Conservation (phyloP, 352 stramenopile genomes). For the Aphanomyces astaci region DNA sequence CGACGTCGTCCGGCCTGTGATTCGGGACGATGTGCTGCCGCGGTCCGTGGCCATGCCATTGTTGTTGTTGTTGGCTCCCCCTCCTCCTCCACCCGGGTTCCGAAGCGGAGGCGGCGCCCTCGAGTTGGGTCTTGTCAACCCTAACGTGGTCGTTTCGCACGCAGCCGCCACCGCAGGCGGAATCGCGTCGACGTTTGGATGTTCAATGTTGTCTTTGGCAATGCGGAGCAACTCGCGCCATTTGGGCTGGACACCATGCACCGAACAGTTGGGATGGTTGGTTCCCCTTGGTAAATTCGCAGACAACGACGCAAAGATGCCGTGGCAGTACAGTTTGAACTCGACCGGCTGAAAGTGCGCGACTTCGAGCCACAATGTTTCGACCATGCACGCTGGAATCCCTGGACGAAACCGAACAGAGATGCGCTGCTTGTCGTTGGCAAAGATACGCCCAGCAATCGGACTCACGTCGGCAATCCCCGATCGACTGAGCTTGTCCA, state of each 20-base stretch:
- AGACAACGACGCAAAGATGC: slow-evolving; percentile 86
- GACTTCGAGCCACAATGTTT: slow-evolving; percentile 87
- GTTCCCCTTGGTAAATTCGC: slow-evolving; percentile 84
- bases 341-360: slow-evolving; percentile 91
- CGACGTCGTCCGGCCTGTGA: slow-evolving; percentile 6
- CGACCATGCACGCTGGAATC: slow-evolving; percentile 80
- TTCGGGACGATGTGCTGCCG: neutral
- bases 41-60: slow-evolving; percentile 6
- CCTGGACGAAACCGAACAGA: slow-evolving; percentile 80
- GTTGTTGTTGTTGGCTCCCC: neutral
- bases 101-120: neutral
- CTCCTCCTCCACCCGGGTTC: neutral
- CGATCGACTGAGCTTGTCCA: slow-evolving; percentile 28
- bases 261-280: slow-evolving; percentile 43
- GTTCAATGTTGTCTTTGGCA: slow-evolving; percentile 28
- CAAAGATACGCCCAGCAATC: slow-evolving; percentile 70
- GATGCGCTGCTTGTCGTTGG: slow-evolving; percentile 85
- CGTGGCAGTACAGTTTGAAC: slow-evolving; percentile 82
- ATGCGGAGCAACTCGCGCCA: slow-evolving; percentile 68
- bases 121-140: slow-evolving; percentile 20
- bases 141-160: slow-evolving; percentile 17
- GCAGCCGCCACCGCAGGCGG: neutral
- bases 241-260: slow-evolving; percentile 50
- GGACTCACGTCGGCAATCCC: slow-evolving; percentile 73
- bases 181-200: neutral